Evolutionary conservation across 202 grass and related monocot genomes (phyloP).

Genomic region (Cymbopogon flexuosus): DNA sequence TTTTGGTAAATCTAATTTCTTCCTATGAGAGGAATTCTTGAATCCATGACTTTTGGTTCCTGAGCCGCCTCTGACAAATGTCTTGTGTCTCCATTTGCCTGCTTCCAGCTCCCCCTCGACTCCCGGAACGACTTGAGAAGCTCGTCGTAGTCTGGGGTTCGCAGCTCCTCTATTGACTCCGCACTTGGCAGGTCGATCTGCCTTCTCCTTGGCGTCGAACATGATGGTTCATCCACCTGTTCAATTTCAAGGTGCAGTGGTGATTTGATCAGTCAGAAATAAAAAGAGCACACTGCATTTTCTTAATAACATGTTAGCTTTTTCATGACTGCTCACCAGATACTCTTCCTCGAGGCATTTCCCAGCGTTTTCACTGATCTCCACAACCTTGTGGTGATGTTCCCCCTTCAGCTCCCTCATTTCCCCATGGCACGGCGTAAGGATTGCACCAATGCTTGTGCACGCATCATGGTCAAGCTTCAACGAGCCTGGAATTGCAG

Average conservation of each 20-base stretch:
- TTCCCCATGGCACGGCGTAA: conserved; percentile 59
- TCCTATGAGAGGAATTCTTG: conserved; percentile 50
- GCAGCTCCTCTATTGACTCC: conserved; percentile 72
- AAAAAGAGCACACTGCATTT: background rate
- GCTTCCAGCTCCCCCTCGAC: conserved; percentile 44
- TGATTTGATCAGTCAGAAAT: conserved; percentile 5
- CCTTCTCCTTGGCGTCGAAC: conserved; percentile 76
- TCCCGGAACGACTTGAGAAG: conserved; percentile 70
- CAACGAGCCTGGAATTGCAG: conserved; percentile 50
- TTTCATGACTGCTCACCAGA: conserved; percentile 52
- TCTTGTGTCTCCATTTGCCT: conserved; percentile 61
- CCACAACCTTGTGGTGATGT: conserved; percentile 67
- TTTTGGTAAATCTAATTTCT: conserved; percentile 49
- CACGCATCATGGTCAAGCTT: conserved; percentile 93
- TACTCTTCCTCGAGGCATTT: conserved; percentile 92
- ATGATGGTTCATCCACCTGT: conserved; percentile 82
- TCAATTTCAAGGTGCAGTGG: background rate
- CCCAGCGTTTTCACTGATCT: conserved; percentile 65
- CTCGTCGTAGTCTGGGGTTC: conserved; percentile 63
- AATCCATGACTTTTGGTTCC: conserved; percentile 38
- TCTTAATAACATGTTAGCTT: background rate
- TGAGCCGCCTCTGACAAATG: conserved; percentile 37
- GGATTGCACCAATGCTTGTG: conserved; percentile 54
- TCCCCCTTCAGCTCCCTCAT: conserved; percentile 71
- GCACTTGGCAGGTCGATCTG: conserved; percentile 60